Conservation (phyloP, 805 yeast genomes). For the Saturnispora zaruensis region DNA sequence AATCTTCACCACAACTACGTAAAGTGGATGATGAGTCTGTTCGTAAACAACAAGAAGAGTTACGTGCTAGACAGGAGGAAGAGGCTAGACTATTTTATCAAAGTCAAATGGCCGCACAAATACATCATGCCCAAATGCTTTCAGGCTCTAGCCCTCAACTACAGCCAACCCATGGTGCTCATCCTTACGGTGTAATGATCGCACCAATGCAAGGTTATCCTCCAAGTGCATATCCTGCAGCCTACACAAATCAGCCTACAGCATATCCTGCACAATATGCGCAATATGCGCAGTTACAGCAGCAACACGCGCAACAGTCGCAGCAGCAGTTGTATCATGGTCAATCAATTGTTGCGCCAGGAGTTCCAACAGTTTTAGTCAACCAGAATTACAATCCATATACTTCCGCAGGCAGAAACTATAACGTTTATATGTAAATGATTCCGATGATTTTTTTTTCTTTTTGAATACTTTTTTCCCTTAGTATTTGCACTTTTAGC, state of each 20-base stretch:
- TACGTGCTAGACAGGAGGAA: slow-evolving; percentile 4
- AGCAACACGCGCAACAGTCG: slow-evolving; percentile 1
- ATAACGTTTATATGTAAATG: neutral
- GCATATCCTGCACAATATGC: neutral
- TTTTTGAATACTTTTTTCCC: neutral
- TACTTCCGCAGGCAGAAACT: neutral
- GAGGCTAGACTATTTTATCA: slow-evolving; percentile 1
- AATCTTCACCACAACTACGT: neutral
- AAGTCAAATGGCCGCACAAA: neutral
- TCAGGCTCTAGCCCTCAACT: neutral
- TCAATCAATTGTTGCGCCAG: neutral
- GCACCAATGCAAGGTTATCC: neutral
- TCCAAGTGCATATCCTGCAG: neutral
- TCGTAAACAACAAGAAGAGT: slow-evolving; percentile 4
- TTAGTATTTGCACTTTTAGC: neutral
- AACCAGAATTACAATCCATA: neutral
- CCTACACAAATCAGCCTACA: neutral
- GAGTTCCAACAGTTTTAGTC: neutral
- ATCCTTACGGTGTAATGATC: neutral
- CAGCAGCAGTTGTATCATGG: neutral
- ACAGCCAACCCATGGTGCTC: neutral
- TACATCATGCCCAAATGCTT: neutral
- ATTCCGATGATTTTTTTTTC: neutral
- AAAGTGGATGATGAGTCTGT: neutral
- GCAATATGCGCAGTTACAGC: neutral